These are phyloP conservation scores for Phylloporus rhodoxanthus DNA, from an alignment of 768 basidiomycete genomes.

Conservation along the genomic window DNA sequence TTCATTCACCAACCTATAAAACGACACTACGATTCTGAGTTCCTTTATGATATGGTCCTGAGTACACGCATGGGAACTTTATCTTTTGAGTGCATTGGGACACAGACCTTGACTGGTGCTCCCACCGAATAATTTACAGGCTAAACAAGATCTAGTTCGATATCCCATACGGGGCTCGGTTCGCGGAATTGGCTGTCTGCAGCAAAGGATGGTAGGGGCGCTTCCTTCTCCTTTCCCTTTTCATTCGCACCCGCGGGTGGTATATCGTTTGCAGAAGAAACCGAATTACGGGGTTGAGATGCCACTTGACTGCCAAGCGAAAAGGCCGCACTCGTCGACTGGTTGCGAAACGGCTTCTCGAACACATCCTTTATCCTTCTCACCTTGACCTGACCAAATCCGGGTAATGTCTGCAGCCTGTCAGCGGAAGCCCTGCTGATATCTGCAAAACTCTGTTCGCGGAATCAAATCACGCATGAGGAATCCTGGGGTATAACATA, in stretches of 20 bases:
- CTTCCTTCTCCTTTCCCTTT: constrained; percentile 23
- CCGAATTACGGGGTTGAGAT: neutral
- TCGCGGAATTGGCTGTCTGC: constrained; percentile 29
- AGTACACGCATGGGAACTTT: neutral
- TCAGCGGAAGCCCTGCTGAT: constrained; percentile 70
- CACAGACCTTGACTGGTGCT: neutral
- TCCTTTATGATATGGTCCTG: neutral
- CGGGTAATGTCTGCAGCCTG: constrained; percentile 77
- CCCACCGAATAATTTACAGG: constrained; percentile 9
- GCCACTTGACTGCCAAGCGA: constrained; percentile 26
- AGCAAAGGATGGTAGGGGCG: neutral
- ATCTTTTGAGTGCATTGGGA: neutral
- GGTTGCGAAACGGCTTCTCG: constrained; percentile 77
- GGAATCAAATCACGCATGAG: constrained; percentile 2
- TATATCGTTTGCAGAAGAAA: neutral
- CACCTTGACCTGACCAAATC: constrained; percentile 92
- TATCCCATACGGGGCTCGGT: constrained; percentile 67
- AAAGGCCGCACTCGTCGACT: constrained; percentile 45
- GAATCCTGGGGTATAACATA: constrained; percentile 36
- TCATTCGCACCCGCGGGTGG: neutral
- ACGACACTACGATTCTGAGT: neutral
- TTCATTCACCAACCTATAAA: neutral
- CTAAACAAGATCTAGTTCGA: constrained; percentile 52
- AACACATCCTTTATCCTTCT: constrained; percentile 88
- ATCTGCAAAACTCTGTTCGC: constrained; percentile 71